Conservation (phyloP, 2,329 filamentous ascomycete genomes). For the Chrysosporium queenslandicum region DNA sequence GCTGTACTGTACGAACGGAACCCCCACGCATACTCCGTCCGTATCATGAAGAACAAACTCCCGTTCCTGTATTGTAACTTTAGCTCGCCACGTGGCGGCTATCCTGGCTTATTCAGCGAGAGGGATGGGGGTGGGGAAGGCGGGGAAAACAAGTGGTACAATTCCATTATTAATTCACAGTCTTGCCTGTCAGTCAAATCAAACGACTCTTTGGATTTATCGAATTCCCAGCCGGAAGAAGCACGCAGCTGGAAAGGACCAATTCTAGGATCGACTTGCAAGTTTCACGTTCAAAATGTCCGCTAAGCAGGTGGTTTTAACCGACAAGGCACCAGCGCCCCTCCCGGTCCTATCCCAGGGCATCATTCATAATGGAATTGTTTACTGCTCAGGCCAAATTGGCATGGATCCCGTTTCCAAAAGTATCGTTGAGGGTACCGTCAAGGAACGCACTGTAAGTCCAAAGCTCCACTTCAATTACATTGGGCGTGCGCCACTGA, state of each 20-base stretch:
- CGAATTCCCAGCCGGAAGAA: no score
- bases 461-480: background rate
- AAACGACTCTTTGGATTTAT: no score
- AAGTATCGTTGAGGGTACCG: slow-evolving; percentile 45
- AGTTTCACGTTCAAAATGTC: background rate
- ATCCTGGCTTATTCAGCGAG: background rate
- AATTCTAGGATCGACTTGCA: background rate
- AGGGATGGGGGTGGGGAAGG: background rate
- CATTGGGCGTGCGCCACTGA: background rate
- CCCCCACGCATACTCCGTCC: slow-evolving; percentile 1
- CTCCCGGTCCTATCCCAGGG: slow-evolving; percentile 50
- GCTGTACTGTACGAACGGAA: no score
- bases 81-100: background rate
- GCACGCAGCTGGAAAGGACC: no score
- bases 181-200: no score
- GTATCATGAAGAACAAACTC: slow-evolving; percentile 1
- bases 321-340: background rate
- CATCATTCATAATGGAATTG: slow-evolving; percentile 52
- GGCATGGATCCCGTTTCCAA: slow-evolving; percentile 40
- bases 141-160: no score
- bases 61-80: background rate
- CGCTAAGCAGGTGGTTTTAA: background rate
- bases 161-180: no score
- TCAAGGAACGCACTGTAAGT: slow-evolving; percentile 12
- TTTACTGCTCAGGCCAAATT: slow-evolving; percentile 54